Evolutionary conservation across 2,329 filamentous ascomycete genomes (phyloP).

Genomic region (Talaromyces sp.): DNA sequence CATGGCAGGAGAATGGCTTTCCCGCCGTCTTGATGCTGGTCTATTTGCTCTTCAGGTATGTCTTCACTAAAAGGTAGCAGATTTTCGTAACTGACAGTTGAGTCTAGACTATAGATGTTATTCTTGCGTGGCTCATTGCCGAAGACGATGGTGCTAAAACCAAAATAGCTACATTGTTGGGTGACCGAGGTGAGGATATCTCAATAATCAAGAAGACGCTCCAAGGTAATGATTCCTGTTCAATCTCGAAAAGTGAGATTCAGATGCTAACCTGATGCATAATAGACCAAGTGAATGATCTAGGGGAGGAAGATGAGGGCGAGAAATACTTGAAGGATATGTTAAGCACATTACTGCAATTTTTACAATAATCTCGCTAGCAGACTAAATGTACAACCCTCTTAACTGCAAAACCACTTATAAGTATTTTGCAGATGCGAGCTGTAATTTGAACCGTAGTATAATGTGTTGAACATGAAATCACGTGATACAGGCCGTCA

Average conservation of each 20-base stretch:
- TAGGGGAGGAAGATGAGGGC: conserved; percentile 55
- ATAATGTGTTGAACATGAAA: no score
- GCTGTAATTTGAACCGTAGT: background rate
- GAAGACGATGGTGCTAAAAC: conserved; percentile 75
- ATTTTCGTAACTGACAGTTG: background rate
- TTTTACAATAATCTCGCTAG: conserved; percentile 26
- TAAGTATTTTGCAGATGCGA: background rate
- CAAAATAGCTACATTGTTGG: conserved; percentile 62
- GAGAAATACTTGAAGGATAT: conserved; percentile 59
- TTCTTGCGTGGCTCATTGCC: conserved; percentile 85
- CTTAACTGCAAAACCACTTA: background rate
- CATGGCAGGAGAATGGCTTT: conserved; percentile 68
- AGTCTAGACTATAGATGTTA: conserved; percentile 66
- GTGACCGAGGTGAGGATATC: conserved; percentile 65
- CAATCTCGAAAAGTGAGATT: background rate
- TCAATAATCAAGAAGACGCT: conserved; percentile 64
- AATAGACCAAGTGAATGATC: conserved; percentile 59
- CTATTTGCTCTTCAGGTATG: conserved; percentile 70
- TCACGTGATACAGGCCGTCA: no score
- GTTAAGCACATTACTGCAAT: conserved; percentile 56
- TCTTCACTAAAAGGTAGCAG: background rate
- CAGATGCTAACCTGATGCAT: background rate
- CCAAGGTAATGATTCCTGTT: conserved; percentile 45
- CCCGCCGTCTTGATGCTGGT: conserved; percentile 74
- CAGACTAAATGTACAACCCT: background rate